Conservation (phyloP, 176 grass and related monocot species). For the Oryza glaberrima region DNA sequence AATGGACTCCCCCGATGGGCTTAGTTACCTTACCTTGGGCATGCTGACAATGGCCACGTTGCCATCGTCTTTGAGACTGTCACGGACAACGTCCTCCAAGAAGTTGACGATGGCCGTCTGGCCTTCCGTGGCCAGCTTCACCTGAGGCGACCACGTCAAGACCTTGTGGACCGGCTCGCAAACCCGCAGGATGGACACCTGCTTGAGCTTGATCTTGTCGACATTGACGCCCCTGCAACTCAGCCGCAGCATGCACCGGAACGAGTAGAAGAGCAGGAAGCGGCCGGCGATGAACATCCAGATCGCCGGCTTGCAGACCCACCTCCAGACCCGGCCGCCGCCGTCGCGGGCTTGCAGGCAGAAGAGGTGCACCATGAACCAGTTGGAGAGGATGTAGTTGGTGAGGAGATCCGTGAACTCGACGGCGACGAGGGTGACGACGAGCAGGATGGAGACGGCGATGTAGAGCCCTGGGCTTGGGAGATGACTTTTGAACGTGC, state of each 20-base stretch:
- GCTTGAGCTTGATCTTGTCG: not conserved
- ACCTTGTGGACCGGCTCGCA: not conserved
- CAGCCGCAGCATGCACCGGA: not conserved
- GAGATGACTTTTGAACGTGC: no score
- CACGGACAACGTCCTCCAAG: not conserved
- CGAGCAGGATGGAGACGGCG: not conserved
- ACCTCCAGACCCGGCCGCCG: not conserved
- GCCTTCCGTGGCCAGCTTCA: not conserved
- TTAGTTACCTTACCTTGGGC: not conserved
- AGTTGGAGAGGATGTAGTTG: not conserved
- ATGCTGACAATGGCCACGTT: not conserved
- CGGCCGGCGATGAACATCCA: not conserved
- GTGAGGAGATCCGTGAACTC: not conserved
- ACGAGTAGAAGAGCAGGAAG: not conserved
- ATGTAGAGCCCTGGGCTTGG: not conserved
- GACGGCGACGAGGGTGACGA: constrained; percentile 2
- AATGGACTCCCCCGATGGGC: no score
- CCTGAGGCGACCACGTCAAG: not conserved
- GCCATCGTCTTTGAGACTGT: not conserved
- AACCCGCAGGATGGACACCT: not conserved
- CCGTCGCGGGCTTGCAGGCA: not conserved
- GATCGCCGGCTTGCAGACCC: not conserved
- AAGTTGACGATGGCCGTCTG: not conserved
- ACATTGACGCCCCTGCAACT: not conserved
- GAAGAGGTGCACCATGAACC: constrained; percentile 19